phyloP scores from a whole-genome alignment of 2,329 filamentous ascomycete genomes.

The Colletotrichum sp. region DNA sequence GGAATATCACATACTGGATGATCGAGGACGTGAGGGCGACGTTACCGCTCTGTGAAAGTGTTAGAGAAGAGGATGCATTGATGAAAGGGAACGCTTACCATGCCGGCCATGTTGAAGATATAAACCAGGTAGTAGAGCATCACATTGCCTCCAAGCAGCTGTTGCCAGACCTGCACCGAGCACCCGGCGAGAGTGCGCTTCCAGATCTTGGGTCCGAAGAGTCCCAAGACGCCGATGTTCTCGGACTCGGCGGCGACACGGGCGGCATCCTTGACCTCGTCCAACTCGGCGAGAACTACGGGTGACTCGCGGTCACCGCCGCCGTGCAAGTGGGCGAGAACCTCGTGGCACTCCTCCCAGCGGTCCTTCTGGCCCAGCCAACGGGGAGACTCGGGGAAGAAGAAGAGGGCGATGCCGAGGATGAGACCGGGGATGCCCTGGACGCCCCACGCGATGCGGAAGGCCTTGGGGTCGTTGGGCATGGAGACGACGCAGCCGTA shows the following conservation, averaged over 20 bases:
- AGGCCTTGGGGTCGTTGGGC: slow-evolving; percentile 57
- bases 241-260: slow-evolving; percentile 40
- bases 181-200: slow-evolving; percentile 56
- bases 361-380: slow-evolving; percentile 22
- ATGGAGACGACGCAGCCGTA: slow-evolving; percentile 67
- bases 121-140: slow-evolving; percentile 68
- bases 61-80: not conserved
- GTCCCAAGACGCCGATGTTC: slow-evolving; percentile 42
- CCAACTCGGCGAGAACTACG: slow-evolving; percentile 60
- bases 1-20: slow-evolving; percentile 61
- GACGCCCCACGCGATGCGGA: slow-evolving; percentile 51
- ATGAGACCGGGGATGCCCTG: slow-evolving; percentile 25
- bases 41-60: slow-evolving; percentile 24
- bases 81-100: slow-evolving; percentile 27
- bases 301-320: slow-evolving; percentile 58
- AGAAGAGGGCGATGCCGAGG: slow-evolving; percentile 25
- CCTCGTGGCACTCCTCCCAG: slow-evolving; percentile 21
- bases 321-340: slow-evolving; percentile 52
- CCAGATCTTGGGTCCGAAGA: slow-evolving; percentile 53
- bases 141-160: slow-evolving; percentile 61
- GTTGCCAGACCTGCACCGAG: slow-evolving; percentile 61
- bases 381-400: slow-evolving; percentile 19
- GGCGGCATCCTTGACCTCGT: slow-evolving; percentile 53
- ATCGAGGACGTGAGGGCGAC: slow-evolving; percentile 51
- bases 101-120: slow-evolving; percentile 65